A percentile compares a stretch with the other conserved stretches of the same genome.
Conservation (phyloP, 2,329 filamentous ascomycete genomes). For the Graphium sp. region DNA sequence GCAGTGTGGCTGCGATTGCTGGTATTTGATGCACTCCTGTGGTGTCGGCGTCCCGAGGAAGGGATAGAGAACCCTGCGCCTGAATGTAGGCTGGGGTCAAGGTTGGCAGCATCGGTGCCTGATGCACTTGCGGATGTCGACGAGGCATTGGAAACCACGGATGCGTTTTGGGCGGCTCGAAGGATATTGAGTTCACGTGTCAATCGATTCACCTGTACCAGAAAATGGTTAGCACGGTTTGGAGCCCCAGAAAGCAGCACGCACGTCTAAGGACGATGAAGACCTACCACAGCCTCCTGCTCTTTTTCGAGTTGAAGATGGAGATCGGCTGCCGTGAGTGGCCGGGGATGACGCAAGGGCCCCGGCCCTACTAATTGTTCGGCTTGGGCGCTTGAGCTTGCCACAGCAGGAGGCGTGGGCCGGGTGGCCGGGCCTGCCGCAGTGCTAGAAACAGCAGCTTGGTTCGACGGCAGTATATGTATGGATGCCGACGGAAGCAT, state of each 20-base stretch:
- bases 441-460: constrained; percentile 23
- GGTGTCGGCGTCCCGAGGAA: constrained; percentile 30
- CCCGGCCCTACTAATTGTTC: constrained; percentile 46
- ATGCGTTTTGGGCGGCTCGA: constrained; percentile 53
- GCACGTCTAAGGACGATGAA: background rate
- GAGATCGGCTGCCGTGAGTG: constrained; percentile 75
- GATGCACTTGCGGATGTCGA: constrained; percentile 39
- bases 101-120: constrained; percentile 28
- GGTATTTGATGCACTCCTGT: constrained; percentile 40
- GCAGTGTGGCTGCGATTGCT: constrained; percentile 32
- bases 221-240: background rate
- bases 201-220: constrained; percentile 69
- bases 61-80: constrained; percentile 42
- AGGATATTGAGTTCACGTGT: constrained; percentile 77
- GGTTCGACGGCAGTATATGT: constrained; percentile 41
- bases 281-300: constrained; percentile 73
- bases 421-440: constrained; percentile 15
- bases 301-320: constrained; percentile 87
- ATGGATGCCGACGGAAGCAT: constrained; percentile 21
- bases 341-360: constrained; percentile 71
- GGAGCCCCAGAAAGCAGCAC: too few relatives aligned
- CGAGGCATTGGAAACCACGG: constrained; percentile 48
- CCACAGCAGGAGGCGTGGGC: constrained; percentile 13
- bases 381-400: constrained; percentile 19
- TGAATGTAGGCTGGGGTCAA: constrained; percentile 35